These are phyloP conservation scores for Amanita polypyramis DNA, from an alignment of 768 basidiomycete species.

Conservation along the genomic window DNA sequence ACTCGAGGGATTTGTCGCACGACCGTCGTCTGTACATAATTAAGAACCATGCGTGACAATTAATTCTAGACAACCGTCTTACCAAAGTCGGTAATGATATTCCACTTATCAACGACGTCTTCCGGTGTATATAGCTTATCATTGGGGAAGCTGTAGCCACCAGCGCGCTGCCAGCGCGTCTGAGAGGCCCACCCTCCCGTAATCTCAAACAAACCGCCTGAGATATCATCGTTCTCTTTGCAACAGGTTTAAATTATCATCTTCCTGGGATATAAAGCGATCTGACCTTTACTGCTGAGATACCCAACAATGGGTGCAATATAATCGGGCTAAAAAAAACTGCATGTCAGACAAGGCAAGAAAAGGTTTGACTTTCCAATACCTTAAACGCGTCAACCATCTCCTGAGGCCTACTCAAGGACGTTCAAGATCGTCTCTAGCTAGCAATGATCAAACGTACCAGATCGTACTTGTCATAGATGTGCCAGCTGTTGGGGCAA, in stretches of 20 bases:
- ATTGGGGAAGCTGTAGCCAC: constrained; percentile 81
- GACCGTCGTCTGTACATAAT: constrained; percentile 50
- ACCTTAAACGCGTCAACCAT: constrained; percentile 89
- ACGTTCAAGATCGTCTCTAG: neutral
- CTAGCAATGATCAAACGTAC: constrained; percentile 22
- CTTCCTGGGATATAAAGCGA: neutral
- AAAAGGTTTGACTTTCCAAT: neutral
- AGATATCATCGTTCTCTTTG: constrained; percentile 58
- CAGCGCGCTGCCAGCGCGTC: constrained; percentile 86
- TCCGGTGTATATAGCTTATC: constrained; percentile 71
- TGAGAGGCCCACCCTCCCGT: constrained; percentile 88
- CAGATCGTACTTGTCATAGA: constrained; percentile 86
- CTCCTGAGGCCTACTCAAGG: constrained; percentile 51
- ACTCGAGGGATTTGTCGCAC: constrained; percentile 71
- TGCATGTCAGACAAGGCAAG: neutral
- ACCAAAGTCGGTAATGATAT: constrained; percentile 78
- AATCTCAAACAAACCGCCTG: constrained; percentile 77
- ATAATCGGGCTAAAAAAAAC: constrained; percentile 64
- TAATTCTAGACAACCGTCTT: constrained; percentile 17
- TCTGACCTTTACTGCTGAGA: constrained; percentile 60
- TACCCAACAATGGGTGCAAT: constrained; percentile 92
- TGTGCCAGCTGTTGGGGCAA: constrained; percentile 83
- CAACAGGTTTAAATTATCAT: neutral
- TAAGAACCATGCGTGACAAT: neutral
- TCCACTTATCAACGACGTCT: constrained; percentile 72